A percentile compares a stretch with the other conserved stretches of the same genome.
Conservation (phyloP, 805 yeast genomes). For the Schizosaccharomyces octosporus region DNA sequence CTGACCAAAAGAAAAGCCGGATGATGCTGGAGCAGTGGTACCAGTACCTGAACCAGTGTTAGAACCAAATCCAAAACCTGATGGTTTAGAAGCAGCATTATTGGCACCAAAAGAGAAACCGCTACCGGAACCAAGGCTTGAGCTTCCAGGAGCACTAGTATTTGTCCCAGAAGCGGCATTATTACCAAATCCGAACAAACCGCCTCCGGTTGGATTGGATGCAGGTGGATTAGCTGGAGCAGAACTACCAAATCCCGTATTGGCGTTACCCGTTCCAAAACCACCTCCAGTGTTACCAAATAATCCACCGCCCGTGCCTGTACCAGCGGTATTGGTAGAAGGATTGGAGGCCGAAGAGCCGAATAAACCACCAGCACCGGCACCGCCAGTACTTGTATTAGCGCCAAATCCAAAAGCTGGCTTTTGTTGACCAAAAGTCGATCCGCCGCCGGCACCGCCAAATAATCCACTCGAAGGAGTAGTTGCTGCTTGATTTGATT, state of each 20-base stretch:
- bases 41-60: conserved; percentile 18
- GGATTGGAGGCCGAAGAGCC: conserved; percentile 13
- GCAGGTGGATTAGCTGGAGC: neutral
- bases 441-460: conserved; percentile 3
- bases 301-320: neutral
- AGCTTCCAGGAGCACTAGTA: neutral
- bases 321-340: conserved; percentile 3
- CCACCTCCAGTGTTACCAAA: neutral
- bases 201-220: neutral
- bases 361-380: conserved; percentile 7
- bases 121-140: neutral
- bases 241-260: neutral
- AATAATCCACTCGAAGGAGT: conserved; percentile 5
- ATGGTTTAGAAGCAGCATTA: conserved; percentile 1
- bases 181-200: neutral
- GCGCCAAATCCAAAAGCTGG: conserved; percentile 6
- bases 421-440: neutral
- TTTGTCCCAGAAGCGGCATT: neutral
- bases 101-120: conserved; percentile 14
- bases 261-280: neutral
- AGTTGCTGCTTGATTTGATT: conserved; percentile 9
- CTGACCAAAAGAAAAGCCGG: conserved; percentile 7
- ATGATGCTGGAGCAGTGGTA: neutral
- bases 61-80: conserved; percentile 17
- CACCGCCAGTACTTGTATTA: neutral